A percentile compares a stretch with the other conserved stretches of the same genome.
Conservation (phyloP, 2,329 filamentous ascomycete species). For the Fusarium phyllophilum region DNA sequence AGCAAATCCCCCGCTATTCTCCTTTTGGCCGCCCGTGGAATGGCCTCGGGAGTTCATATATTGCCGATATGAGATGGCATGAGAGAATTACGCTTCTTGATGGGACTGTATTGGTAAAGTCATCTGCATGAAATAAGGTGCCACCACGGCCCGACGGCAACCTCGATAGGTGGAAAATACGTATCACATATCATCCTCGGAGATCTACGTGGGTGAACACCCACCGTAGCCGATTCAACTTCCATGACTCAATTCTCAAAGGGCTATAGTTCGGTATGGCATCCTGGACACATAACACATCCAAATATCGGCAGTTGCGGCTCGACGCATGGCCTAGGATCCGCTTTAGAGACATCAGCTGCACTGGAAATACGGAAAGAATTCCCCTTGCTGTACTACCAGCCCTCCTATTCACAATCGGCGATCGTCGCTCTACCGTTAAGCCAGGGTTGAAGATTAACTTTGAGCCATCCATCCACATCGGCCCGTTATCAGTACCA, state of each 20-base stretch:
- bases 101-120: background rate
- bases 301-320: background rate
- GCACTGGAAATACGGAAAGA: background rate
- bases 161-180: background rate
- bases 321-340: background rate
- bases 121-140: background rate
- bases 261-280: no score
- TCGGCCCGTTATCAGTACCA: background rate
- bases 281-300: background rate
- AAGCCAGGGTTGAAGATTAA: background rate
- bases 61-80: background rate
- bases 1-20: background rate
- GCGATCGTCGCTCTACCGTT: accelerated
- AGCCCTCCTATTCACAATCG: no score
- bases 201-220: background rate
- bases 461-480: no score
- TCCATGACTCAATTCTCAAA: background rate
- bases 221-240: background rate
- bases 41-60: background rate
- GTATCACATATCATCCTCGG: background rate
- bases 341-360: background rate
- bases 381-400: background rate
- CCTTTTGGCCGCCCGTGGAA: accelerated
- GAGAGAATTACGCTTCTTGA: accelerated
- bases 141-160: background rate